Base-by-base conservation (phyloP, 805 yeast genomes). In the Pichia thaimueangensis region DNA sequence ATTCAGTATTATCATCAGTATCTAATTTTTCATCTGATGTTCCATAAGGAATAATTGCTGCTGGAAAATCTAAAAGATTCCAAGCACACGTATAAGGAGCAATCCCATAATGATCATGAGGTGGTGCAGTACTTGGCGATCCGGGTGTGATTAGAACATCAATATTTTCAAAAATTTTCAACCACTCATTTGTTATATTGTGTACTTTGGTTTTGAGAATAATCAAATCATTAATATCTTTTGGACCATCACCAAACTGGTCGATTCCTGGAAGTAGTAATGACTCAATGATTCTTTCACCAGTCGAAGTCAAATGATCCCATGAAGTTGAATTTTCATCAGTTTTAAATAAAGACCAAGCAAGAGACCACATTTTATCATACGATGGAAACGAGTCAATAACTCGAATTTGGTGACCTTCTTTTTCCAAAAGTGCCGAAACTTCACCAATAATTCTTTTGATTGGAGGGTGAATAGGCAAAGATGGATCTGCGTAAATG, bases 21-120 rank as follows among this genome's bases (percentile, higher is more conserved):
- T 53, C 59, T 30, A 66, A 75, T 65, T 73, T 71, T 31, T 60
- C 50, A 57, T 81, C 86, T 27, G 70, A 47, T 1, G 36, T 37
- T 6, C 84, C 78, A 5, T 85, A 73, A 50, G 83, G 86, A 63
- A 77, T 65, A 1, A 71, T 68, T 47, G 79, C 73, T 29, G 80
- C 74, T 30, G 93, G 88, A 53, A 76, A 69, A 59, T 84, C 93
- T 48, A 82, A 60, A 43, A 82, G 55, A 63, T 84, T 84, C 75
- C 78, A 84, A 47, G 80, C 68, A 3, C 86, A 65, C 6, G 91
- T 82, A 67, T 84, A 85, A 36, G 65, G 64, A 2, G 59, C 62
- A 40, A 55, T 53, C 41, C 63, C 65, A 30, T 58, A 58, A 22
- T 71, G 68, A 37, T 72, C 75, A 17, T 82, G 76, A 39, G 70